Conservation (phyloP, 2,329 filamentous ascomycete genomes). For the Monosporascus ibericus region DNA sequence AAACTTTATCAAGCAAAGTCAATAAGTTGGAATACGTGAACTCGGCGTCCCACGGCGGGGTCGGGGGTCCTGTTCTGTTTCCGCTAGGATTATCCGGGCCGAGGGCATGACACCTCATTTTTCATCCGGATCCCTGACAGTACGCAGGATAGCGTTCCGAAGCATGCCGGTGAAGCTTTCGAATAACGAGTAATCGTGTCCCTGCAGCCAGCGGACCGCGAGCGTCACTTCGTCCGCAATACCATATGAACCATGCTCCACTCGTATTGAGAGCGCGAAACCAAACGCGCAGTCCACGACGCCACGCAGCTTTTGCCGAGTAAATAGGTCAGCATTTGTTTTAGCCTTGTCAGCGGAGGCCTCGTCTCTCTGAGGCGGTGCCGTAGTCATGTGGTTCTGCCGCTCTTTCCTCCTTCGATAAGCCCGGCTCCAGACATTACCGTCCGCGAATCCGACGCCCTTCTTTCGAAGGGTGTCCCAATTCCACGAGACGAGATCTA, state of each 20-base stretch:
- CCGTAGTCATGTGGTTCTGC: slow-evolving; percentile 21
- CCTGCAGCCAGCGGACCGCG: slow-evolving; percentile 66
- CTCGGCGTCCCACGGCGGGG: too few species aligned
- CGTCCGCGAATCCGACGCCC: slow-evolving; percentile 58
- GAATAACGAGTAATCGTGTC: slow-evolving; percentile 66
- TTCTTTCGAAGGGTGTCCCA: slow-evolving; percentile 50
- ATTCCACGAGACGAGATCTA: slow-evolving; percentile 57
- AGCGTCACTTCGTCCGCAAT: slow-evolving; percentile 38
- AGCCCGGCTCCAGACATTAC: slow-evolving; percentile 73
- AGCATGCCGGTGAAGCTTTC: slow-evolving; percentile 85
- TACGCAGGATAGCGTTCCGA: slow-evolving; percentile 9
- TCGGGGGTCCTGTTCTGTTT: too few species aligned
- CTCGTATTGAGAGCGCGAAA: slow-evolving; percentile 48
- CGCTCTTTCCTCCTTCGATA: slow-evolving; percentile 56
- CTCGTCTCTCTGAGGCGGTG: slow-evolving; percentile 7
- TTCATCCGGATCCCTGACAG: neutral
- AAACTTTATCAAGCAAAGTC: too few species aligned
- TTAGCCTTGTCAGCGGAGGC: neutral
- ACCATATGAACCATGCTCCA: slow-evolving; percentile 25
- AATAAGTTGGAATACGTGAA: too few species aligned
- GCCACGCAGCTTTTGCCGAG: slow-evolving; percentile 24
- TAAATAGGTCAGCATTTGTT: neutral
- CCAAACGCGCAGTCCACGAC: slow-evolving; percentile 43
- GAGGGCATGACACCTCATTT: too few species aligned
- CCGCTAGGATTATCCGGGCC: too few species aligned